Evolutionary conservation across 2,329 filamentous ascomycete genomes (phyloP).

Genomic region (Incumbomyces delicatus): DNA sequence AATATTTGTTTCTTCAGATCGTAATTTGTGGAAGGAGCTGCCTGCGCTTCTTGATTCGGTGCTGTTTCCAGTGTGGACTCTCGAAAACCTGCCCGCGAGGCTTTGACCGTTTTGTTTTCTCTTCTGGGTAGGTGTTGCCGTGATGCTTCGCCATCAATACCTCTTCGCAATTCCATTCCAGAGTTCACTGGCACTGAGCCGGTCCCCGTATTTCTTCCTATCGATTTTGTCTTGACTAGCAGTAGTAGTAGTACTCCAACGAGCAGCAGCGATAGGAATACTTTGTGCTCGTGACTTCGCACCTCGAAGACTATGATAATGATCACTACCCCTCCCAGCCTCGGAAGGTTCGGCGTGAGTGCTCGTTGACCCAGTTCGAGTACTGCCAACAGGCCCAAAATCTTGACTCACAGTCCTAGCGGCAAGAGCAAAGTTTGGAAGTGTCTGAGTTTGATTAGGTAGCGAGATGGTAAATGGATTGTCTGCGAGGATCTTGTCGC

Average conservation of each 20-base stretch:
- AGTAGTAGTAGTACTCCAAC: no score
- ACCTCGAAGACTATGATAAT: no score
- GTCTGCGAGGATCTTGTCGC: background rate
- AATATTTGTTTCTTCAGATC: no score
- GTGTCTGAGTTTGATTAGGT: background rate
- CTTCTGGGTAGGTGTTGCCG: no score
- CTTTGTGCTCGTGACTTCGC: background rate
- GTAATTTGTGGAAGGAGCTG: no score
- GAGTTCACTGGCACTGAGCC: background rate
- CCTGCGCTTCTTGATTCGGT: no score
- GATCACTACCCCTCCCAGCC: no score
- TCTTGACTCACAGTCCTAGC: background rate
- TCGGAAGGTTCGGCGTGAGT: no score
- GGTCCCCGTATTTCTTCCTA: background rate
- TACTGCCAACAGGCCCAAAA: background rate
- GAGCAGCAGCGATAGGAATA: background rate
- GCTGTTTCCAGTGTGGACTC: no score
- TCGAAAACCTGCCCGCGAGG: no score
- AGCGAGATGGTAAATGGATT: background rate
- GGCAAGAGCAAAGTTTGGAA: background rate
- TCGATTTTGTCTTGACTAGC: background rate
- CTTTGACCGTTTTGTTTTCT: no score
- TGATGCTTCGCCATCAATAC: background rate
- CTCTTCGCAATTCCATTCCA: background rate
- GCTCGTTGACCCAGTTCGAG: background rate